Evolutionary conservation across 257 asterid genomes (phyloP).

Genomic region (Mentha longifolia): DNA sequence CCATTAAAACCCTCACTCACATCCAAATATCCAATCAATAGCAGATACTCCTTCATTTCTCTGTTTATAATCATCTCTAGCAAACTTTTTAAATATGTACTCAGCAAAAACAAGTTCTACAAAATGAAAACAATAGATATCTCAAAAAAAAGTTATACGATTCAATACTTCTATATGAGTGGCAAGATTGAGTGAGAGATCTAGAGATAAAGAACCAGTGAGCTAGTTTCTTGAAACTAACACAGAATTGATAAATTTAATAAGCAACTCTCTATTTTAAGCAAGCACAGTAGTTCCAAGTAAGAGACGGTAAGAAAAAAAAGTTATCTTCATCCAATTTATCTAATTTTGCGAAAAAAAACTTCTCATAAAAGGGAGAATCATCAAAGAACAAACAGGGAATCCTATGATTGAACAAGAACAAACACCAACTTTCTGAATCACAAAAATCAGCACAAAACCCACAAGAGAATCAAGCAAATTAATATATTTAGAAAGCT

Average conservation of each 20-base stretch:
- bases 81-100: neutral
- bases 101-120: neutral
- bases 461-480: neutral
- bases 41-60: neutral
- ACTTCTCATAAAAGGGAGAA: neutral
- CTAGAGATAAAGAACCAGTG: neutral
- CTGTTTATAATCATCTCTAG: neutral
- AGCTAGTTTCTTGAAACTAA: neutral
- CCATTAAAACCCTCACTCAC: conserved; percentile 1
- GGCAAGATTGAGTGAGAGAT: neutral
- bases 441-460: neutral
- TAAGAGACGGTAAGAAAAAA: neutral
- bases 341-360: neutral
- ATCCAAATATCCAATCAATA: neutral
- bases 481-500: neutral
- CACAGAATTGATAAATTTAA: neutral
- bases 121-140: neutral
- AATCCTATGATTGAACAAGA: neutral
- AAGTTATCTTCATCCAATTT: neutral
- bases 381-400: neutral
- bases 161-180: neutral
- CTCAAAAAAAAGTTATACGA: neutral
- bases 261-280: neutral
- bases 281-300: neutral
- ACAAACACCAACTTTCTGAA: neutral